Evolutionary conservation across 139 green algal species (phyloP).

Genomic region (Limnomonas spitsbergensis): DNA sequence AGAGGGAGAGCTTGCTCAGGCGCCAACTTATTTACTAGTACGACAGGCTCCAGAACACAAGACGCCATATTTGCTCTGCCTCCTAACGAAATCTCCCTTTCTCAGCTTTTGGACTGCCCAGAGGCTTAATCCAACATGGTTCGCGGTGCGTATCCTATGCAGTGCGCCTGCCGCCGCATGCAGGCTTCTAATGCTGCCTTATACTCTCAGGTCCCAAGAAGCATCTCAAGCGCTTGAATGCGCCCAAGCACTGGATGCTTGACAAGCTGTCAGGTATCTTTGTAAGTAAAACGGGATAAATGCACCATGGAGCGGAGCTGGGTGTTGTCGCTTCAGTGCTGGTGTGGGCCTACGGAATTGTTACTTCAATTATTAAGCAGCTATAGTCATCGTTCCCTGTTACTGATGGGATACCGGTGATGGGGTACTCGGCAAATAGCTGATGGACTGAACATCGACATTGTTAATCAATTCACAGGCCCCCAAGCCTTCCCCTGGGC

Average conservation of each 20-base stretch:
- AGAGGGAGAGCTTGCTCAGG: no score
- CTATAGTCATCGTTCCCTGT: no score
- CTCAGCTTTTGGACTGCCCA: not conserved
- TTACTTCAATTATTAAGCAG: no score
- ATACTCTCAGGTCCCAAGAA: constrained; percentile 88
- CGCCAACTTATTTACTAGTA: no score
- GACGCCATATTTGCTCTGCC: not conserved
- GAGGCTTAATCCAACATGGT: constrained; percentile 16
- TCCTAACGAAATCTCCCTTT: not conserved
- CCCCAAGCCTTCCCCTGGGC: constrained; percentile 92
- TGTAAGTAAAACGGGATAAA: constrained; percentile 74
- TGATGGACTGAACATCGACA: no score
- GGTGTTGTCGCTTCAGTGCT: no score
- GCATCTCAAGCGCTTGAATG: constrained; percentile 98
- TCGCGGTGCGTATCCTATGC: not conserved
- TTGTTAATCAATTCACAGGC: no score
- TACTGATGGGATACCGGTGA: no score
- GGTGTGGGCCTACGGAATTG: no score
- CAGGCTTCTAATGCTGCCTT: not conserved
- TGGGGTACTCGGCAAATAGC: no score
- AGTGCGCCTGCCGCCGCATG: not conserved
- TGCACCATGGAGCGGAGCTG: no score
- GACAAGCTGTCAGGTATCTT: constrained; percentile 99
- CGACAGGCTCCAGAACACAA: not conserved
- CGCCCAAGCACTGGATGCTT: constrained; percentile 98